Evolutionary conservation across 2,329 filamentous ascomycete genomes (phyloP).

Genomic region (Bipolaris bicolor): DNA sequence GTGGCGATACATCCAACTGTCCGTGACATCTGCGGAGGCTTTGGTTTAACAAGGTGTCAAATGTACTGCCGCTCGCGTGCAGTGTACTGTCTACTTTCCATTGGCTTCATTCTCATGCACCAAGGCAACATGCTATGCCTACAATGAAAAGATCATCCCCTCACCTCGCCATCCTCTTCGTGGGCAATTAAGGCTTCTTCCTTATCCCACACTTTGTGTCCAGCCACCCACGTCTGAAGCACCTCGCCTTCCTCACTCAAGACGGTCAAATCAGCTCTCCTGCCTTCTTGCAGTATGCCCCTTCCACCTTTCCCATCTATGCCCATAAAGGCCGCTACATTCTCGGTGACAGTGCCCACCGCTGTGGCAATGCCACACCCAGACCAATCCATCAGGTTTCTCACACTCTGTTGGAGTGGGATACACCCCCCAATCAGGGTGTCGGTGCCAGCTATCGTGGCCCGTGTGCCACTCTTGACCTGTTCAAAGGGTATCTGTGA

Average conservation of each 20-base stretch:
- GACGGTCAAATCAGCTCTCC: conserved; percentile 58
- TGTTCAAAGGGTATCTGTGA: conserved; percentile 59
- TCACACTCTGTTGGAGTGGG: conserved; percentile 57
- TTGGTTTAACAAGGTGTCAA: neutral
- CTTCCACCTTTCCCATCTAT: conserved; percentile 52
- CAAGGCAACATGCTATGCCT: neutral
- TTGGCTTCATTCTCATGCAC: neutral
- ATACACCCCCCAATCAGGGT: conserved; percentile 62
- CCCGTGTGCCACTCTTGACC: conserved; percentile 56
- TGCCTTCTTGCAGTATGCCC: conserved; percentile 51
- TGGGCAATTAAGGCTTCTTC: conserved; percentile 35
- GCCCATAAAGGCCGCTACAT: conserved; percentile 58
- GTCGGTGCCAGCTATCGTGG: conserved; percentile 59
- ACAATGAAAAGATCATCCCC: conserved; percentile 15
- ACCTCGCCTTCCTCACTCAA: conserved; percentile 55
- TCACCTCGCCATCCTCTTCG: conserved; percentile 41
- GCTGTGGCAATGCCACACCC: conserved; percentile 57
- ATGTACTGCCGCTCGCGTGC: neutral
- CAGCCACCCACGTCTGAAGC: conserved; percentile 59
- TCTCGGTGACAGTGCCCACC: conserved; percentile 58
- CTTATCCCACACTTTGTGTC: conserved; percentile 55
- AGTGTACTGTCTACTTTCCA: no score
- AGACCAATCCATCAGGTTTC: conserved; percentile 56
- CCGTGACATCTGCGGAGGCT: neutral
- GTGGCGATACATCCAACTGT: conserved; percentile 53